Conservation (phyloP, 768 basidiomycete genomes). For the Boletus sp. region DNA sequence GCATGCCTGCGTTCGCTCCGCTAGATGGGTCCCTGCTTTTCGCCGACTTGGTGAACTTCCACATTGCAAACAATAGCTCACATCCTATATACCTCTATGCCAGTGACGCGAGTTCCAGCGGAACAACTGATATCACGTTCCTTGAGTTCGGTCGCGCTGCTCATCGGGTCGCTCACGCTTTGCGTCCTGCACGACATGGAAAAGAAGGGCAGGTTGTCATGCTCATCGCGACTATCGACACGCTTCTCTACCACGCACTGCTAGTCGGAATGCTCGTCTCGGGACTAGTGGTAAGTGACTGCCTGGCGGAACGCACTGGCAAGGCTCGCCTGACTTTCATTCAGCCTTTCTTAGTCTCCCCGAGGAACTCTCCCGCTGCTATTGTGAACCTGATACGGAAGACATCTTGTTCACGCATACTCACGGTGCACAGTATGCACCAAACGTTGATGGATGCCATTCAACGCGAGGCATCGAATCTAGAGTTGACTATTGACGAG, state of each 20-base stretch:
- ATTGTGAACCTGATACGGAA: slow-evolving; percentile 20
- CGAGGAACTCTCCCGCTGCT: slow-evolving; percentile 19
- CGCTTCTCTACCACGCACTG: slow-evolving; percentile 27
- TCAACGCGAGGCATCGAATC: background rate
- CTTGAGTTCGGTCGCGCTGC: slow-evolving; percentile 30
- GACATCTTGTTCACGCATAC: slow-evolving; percentile 17
- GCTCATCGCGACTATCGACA: slow-evolving; percentile 32
- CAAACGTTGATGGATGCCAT: slow-evolving; percentile 11
- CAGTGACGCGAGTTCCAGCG: slow-evolving; percentile 5
- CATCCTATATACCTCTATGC: slow-evolving; percentile 16
- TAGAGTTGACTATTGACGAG: slow-evolving; percentile 6
- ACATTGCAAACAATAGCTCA: slow-evolving; percentile 15
- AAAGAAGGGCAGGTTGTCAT: slow-evolving; percentile 28
- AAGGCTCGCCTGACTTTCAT: background rate
- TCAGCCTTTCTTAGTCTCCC: slow-evolving; percentile 25
- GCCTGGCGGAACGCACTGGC: background rate
- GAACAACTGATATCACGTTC: slow-evolving; percentile 15
- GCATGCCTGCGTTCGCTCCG: slow-evolving; percentile 10
- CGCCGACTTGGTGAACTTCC: slow-evolving; percentile 23
- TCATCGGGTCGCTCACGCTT: slow-evolving; percentile 29
- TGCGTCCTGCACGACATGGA: slow-evolving; percentile 19
- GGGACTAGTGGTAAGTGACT: slow-evolving; percentile 26
- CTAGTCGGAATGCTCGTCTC: slow-evolving; percentile 27
- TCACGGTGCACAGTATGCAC: slow-evolving; percentile 10
- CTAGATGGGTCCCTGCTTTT: slow-evolving; percentile 18